Conservation (phyloP, 73 alveolate species). For the Blepharisma stoltei region DNA sequence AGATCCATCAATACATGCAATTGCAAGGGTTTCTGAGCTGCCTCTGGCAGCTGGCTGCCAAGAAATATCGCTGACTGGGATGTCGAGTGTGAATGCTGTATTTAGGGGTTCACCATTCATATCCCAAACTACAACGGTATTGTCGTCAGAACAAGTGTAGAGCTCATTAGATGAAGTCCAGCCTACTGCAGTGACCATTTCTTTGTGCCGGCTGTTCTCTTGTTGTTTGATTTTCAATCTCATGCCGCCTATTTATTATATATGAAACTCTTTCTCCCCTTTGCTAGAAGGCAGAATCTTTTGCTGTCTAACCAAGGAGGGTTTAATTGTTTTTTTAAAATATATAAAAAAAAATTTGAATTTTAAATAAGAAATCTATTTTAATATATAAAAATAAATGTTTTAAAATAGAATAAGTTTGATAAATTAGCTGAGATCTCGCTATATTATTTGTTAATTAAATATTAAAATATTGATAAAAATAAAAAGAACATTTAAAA, state of each 20-base stretch:
- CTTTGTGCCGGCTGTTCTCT: conserved; percentile 79
- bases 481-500: too few species aligned
- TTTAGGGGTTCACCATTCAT: conserved; percentile 77
- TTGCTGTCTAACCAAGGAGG: too few species aligned
- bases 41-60: conserved; percentile 81
- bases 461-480: too few species aligned
- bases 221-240: conserved; percentile 81
- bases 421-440: too few species aligned
- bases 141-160: conserved; percentile 72
- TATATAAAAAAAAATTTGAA: too few species aligned
- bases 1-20: conserved; percentile 88
- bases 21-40: conserved; percentile 78
- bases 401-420: too few species aligned
- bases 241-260: conserved; percentile 44
- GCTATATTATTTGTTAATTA: too few species aligned
- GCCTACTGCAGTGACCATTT: conserved; percentile 81
- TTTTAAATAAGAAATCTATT: too few species aligned
- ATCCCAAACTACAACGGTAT: conserved; percentile 88
- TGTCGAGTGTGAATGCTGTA: conserved; percentile 75
- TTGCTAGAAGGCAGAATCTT: too few species aligned
- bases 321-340: too few species aligned
- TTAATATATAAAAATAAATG: too few species aligned
- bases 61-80: conserved; percentile 76
- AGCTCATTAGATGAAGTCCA: conserved; percentile 89
- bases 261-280: too few species aligned